These are phyloP conservation scores for Cytospora piceae DNA, from an alignment of 2,329 filamentous ascomycete genomes.

Conservation along the genomic window DNA sequence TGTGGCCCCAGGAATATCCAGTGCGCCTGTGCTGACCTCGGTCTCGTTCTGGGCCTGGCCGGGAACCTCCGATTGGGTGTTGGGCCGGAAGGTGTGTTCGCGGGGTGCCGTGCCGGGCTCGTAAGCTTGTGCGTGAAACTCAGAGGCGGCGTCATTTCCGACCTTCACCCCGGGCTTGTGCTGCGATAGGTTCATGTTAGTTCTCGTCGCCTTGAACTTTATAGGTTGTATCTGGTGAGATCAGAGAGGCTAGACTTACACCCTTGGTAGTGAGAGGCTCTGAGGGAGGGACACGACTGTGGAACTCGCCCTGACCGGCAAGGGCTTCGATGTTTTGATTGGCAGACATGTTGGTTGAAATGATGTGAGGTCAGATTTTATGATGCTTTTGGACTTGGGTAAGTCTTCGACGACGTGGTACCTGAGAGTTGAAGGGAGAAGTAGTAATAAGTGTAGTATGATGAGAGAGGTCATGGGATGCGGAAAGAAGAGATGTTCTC, in stretches of 20 bases:
- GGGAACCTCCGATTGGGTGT: slow-evolving; percentile 41
- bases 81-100: slow-evolving; percentile 46
- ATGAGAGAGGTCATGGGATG: background rate
- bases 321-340: slow-evolving; percentile 54
- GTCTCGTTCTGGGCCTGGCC: slow-evolving; percentile 42
- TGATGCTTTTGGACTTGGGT: background rate
- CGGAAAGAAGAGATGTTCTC: background rate
- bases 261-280: slow-evolving; percentile 59
- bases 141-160: slow-evolving; percentile 61
- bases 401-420: background rate
- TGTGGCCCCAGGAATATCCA: slow-evolving; percentile 49
- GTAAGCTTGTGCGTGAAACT: slow-evolving; percentile 65
- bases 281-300: slow-evolving; percentile 51
- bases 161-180: slow-evolving; percentile 66
- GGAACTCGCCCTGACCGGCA: slow-evolving; percentile 60
- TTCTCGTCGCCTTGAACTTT: background rate
- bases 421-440: background rate
- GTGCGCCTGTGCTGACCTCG: slow-evolving; percentile 37
- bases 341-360: slow-evolving; percentile 44
- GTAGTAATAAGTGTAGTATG: background rate
- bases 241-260: slow-evolving; percentile 46
- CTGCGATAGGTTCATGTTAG: slow-evolving; percentile 44
- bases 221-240: background rate
- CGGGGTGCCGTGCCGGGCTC: slow-evolving; percentile 66
- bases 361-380: background rate